These are phyloP conservation scores for Leccinum subfulvum DNA, from an alignment of 1,284 basidiomycete genomes.

Conservation along the genomic window DNA sequence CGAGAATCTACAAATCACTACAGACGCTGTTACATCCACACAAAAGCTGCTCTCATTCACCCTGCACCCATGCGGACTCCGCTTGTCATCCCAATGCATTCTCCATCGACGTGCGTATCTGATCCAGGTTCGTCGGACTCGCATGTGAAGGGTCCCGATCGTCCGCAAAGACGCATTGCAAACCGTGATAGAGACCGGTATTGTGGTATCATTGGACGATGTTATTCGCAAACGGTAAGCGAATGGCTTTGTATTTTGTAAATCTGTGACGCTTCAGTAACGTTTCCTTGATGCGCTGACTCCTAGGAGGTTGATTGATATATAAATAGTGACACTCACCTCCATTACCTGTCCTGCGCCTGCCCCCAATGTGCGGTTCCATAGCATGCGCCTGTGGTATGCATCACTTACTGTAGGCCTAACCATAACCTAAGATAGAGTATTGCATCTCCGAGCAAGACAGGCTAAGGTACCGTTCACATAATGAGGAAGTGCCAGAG, in stretches of 20 bases:
- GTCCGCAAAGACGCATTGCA: neutral
- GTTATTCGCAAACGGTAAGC: constrained; percentile 29
- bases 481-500: constrained; percentile 32
- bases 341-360: constrained; percentile 33
- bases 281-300: constrained; percentile 18
- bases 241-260: constrained; percentile 30
- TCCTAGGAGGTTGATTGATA: constrained; percentile 11
- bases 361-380: too few relatives aligned
- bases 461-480: constrained; percentile 25
- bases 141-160: neutral
- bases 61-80: constrained; percentile 2
- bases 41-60: constrained; percentile 1
- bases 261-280: constrained; percentile 25
- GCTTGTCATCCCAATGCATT: constrained; percentile 23
- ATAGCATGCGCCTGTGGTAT: constrained; percentile 18
- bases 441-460: constrained; percentile 38
- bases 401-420: neutral
- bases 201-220: constrained; percentile 10
- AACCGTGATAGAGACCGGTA: constrained; percentile 4
- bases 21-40: too few relatives aligned
- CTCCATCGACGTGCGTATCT: constrained; percentile 15
- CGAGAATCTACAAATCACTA: too few relatives aligned
- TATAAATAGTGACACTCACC: constrained; percentile 14
- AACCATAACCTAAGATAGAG: neutral
- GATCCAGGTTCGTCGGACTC: constrained; percentile 9